Conservation (phyloP, 2,329 filamentous ascomycete species). For the Nothophoma quercina region DNA sequence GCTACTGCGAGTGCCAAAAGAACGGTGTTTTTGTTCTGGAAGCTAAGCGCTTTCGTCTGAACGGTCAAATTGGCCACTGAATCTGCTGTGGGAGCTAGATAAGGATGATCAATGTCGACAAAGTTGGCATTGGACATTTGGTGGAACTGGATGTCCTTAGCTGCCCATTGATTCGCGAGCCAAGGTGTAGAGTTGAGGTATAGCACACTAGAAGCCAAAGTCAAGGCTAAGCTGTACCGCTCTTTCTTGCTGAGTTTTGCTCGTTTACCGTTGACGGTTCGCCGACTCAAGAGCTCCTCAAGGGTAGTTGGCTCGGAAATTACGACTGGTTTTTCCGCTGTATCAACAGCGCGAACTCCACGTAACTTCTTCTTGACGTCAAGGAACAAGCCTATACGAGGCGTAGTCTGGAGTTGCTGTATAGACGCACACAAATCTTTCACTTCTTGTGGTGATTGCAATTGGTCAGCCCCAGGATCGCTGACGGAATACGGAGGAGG, state of each 20-base stretch:
- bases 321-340: constrained; percentile 15
- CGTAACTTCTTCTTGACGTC: constrained; percentile 42
- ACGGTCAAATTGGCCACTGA: neutral
- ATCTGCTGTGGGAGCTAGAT: constrained; percentile 32
- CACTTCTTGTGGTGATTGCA: constrained; percentile 36
- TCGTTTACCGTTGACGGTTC: constrained; percentile 34
- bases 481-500: constrained; percentile 42
- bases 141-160: constrained; percentile 46
- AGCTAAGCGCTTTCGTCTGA: constrained; percentile 17
- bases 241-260: constrained; percentile 46
- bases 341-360: constrained; percentile 38
- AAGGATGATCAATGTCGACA: constrained; percentile 44
- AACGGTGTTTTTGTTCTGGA: constrained; percentile 46
- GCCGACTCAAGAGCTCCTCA: constrained; percentile 38
- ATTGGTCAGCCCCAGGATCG: constrained; percentile 25
- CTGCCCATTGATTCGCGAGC: constrained; percentile 45
- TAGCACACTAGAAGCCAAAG: constrained; percentile 45
- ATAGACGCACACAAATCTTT: constrained; percentile 49
- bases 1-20: constrained; percentile 46
- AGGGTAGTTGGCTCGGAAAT: constrained; percentile 38
- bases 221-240: constrained; percentile 46
- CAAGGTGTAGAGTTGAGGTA: constrained; percentile 49
- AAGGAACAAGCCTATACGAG: constrained; percentile 45
- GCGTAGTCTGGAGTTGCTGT: constrained; percentile 32
- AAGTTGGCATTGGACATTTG: constrained; percentile 25